phyloP scores from a whole-genome alignment of 768 basidiomycete genomes.

The Mycena leptocephala region DNA sequence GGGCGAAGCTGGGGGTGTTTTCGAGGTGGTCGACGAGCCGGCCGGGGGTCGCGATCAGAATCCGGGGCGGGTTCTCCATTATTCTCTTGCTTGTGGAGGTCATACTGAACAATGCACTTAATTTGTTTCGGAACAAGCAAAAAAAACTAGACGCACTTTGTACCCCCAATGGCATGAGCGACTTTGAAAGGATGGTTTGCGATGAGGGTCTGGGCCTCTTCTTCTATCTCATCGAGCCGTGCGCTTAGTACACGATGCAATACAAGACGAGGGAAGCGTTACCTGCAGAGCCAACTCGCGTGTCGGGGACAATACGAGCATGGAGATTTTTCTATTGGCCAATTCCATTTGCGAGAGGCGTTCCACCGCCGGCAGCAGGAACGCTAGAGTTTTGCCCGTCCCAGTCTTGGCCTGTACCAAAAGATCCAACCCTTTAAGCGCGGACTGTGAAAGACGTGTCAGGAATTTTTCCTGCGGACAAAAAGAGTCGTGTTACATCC shows the following conservation, averaged over 20 bases:
- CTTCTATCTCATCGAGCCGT: slow-evolving; percentile 66
- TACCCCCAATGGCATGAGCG: slow-evolving; percentile 70
- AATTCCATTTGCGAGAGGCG: slow-evolving; percentile 63
- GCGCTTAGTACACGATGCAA: neutral
- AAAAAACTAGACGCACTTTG: slow-evolving; percentile 53
- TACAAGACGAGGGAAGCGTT: slow-evolving; percentile 54
- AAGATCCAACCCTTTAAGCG: slow-evolving; percentile 60
- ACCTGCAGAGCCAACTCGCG: slow-evolving; percentile 85
- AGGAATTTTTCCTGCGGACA: neutral
- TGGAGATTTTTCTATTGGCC: slow-evolving; percentile 59
- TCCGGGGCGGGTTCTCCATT: slow-evolving; percentile 55
- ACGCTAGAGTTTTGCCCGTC: slow-evolving; percentile 80
- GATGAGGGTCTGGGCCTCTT: slow-evolving; percentile 70
- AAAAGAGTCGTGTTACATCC: slow-evolving; percentile 43
- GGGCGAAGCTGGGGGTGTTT: slow-evolving; percentile 54
- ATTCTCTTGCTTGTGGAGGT: slow-evolving; percentile 40
- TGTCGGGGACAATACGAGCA: slow-evolving; percentile 81
- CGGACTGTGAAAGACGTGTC: slow-evolving; percentile 46
- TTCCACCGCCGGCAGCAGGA: slow-evolving; percentile 84
- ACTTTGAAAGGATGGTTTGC: slow-evolving; percentile 59
- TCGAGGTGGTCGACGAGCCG: slow-evolving; percentile 81
- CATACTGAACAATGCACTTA: slow-evolving; percentile 25
- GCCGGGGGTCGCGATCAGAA: slow-evolving; percentile 85
- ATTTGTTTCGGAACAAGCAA: neutral
- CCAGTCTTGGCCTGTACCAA: slow-evolving; percentile 73